A percentile compares a stretch with the other conserved stretches of the same genome.
phyloP scores from a whole-genome alignment of 176 grass and related monocot species.

The Dendrocalamus sinicus region DNA sequence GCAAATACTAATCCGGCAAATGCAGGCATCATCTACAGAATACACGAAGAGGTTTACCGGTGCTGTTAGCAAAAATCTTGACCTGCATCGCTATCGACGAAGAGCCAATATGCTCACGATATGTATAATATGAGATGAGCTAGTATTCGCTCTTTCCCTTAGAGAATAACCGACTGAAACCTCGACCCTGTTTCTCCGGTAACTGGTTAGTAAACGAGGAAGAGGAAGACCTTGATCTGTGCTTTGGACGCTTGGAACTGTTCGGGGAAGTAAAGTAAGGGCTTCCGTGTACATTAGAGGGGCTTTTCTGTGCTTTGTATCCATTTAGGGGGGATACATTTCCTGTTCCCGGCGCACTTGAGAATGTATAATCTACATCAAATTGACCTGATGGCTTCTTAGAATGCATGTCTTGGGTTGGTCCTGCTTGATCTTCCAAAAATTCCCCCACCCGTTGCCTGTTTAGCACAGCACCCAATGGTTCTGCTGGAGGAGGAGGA shows the following conservation, averaged over 20 bases:
- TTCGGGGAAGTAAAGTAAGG: conserved; percentile 50
- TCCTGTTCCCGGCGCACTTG: conserved; percentile 36
- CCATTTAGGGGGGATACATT: conserved; percentile 66
- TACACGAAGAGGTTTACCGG: conserved; percentile 39
- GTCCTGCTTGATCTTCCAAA: conserved; percentile 52
- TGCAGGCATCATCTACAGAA: conserved; percentile 47
- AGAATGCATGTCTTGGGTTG: conserved; percentile 45
- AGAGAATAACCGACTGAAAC: conserved; percentile 86
- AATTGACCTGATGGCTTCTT: conserved; percentile 51
- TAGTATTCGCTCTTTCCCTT: conserved; percentile 68
- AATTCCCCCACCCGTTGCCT: conserved; percentile 52
- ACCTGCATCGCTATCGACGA: neutral
- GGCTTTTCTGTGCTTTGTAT: conserved; percentile 52
- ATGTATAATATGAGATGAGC: neutral
- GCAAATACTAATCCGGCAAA: conserved; percentile 52
- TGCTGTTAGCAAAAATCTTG: conserved; percentile 41
- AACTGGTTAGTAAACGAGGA: conserved; percentile 58
- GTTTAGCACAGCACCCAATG: conserved; percentile 58
- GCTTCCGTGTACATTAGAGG: conserved; percentile 59
- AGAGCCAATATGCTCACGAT: conserved; percentile 2
- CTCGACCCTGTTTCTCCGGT: conserved; percentile 71
- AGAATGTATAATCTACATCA: conserved; percentile 34
- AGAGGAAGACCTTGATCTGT: conserved; percentile 73
- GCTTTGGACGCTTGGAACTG: conserved; percentile 82
- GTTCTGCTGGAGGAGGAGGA: conserved; percentile 54